A percentile compares a stretch with the other conserved stretches of the same genome.
Evolutionary conservation across 106 monocot genomes (phyloP).

Genomic region (Hemerocallis citrina): DNA sequence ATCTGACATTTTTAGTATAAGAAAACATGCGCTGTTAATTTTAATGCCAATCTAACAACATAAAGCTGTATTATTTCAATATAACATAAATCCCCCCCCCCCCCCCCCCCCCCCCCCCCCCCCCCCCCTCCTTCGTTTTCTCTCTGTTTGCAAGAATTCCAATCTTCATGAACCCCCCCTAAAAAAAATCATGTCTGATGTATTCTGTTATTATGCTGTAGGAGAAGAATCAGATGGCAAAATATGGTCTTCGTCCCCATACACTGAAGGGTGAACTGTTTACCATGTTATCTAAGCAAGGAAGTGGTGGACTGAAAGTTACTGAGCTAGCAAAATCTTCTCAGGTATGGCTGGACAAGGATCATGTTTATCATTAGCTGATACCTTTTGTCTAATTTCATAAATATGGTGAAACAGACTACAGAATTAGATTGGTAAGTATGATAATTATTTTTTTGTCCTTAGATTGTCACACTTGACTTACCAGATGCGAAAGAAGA

Average conservation of each 20-base stretch:
- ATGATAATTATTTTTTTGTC: neutral
- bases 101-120: too few relatives aligned
- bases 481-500: constrained; percentile 36
- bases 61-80: too few relatives aligned
- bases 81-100: too few relatives aligned
- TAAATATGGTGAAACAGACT: neutral
- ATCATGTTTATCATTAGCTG: neutral
- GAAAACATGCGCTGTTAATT: too few relatives aligned
- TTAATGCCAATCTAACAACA: neutral
- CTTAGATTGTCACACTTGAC: constrained; percentile 58
- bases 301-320: constrained; percentile 56
- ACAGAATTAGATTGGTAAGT: neutral
- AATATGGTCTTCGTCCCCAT: constrained; percentile 65
- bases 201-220: constrained; percentile 15
- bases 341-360: constrained; percentile 37
- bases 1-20: neutral
- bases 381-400: neutral
- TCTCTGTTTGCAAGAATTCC: neutral
- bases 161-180: neutral
- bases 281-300: constrained; percentile 59
- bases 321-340: constrained; percentile 64
- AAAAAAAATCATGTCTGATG: neutral
- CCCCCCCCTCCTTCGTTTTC: neutral
- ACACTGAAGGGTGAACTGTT: constrained; percentile 88
- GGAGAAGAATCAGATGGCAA: constrained; percentile 61